Percentiles rank a stretch among this genome's conserved stretches.
These are phyloP conservation scores for Suillus weaverae DNA, from an alignment of 768 basidiomycete genomes.

Conservation along the genomic window DNA sequence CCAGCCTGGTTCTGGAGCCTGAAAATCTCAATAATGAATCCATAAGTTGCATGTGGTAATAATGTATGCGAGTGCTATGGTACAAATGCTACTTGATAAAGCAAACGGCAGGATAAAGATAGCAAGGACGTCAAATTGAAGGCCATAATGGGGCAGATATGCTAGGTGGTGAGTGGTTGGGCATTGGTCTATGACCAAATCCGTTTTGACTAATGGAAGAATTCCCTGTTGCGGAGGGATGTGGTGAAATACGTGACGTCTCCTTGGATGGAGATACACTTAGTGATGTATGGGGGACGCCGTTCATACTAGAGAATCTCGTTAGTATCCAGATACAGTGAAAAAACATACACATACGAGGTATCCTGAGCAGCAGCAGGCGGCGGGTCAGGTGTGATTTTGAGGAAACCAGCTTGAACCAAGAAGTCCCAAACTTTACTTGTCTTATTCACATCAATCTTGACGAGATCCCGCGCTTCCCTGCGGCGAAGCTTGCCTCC, in stretches of 20 bases:
- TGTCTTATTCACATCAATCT: slow-evolving; percentile 93
- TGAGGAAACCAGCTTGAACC: slow-evolving; percentile 80
- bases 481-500: slow-evolving; percentile 85
- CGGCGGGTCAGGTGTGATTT: slow-evolving; percentile 57
- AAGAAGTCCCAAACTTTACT: slow-evolving; percentile 92
- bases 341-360: slow-evolving; percentile 31
- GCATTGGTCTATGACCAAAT: slow-evolving; percentile 15
- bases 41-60: slow-evolving; percentile 13
- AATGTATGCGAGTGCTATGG: slow-evolving; percentile 25
- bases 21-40: slow-evolving; percentile 9
- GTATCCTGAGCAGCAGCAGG: slow-evolving; percentile 36
- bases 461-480: slow-evolving; percentile 87
- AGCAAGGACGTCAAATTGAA: slow-evolving; percentile 12
- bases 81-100: slow-evolving; percentile 26
- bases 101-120: slow-evolving; percentile 8
- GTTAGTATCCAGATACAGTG: not conserved
- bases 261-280: slow-evolving; percentile 30
- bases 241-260: slow-evolving; percentile 17
- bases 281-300: slow-evolving; percentile 18
- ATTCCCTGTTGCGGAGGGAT: slow-evolving; percentile 16
- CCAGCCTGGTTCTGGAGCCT: slow-evolving; percentile 12
- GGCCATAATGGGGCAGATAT: slow-evolving; percentile 24
- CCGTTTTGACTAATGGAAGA: slow-evolving; percentile 21
- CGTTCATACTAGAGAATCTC: slow-evolving; percentile 5
- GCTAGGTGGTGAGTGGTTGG: slow-evolving; percentile 23